A percentile compares a stretch with the other conserved stretches of the same genome.
Evolutionary conservation across 2,329 filamentous ascomycete genomes (phyloP).

Genomic region (Onygena corvina): DNA sequence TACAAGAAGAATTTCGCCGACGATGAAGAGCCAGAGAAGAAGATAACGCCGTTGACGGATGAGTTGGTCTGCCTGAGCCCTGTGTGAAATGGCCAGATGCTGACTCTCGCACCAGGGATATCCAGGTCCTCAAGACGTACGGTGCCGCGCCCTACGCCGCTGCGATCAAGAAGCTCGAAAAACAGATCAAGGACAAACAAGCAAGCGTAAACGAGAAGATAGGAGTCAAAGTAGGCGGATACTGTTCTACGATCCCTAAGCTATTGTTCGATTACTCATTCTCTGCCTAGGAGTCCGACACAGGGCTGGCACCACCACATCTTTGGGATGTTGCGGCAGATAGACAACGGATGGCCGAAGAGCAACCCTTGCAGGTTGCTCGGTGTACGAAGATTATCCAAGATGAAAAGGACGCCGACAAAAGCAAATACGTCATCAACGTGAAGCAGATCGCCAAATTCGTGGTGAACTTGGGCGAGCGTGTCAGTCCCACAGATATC

Average conservation of each 20-base stretch:
- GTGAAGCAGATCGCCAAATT: conserved; percentile 99
- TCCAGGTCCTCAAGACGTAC: conserved; percentile 98
- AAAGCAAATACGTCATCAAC: conserved; percentile 99
- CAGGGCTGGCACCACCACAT: conserved; percentile 92
- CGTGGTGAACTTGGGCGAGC: conserved; percentile 91
- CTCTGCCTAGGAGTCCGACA: conserved; percentile 76
- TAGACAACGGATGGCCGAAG: conserved; percentile 94
- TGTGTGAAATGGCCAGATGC: conserved; percentile 4
- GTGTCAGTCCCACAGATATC: conserved; percentile 95
- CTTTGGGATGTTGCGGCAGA: conserved; percentile 98
- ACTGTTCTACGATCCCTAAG: neutral
- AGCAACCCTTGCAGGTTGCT: conserved; percentile 93
- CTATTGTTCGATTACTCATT: conserved; percentile 9
- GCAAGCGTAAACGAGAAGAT: conserved; percentile 98
- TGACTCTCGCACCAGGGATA: conserved; percentile 57
- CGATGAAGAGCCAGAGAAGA: conserved; percentile 97
- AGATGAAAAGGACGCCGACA: conserved; percentile 88
- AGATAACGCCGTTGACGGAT: conserved; percentile 92
- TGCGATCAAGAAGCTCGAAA: conserved; percentile 91
- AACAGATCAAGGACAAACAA: conserved; percentile 99
- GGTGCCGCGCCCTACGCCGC: conserved; percentile 91
- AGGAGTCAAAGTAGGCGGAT: conserved; percentile 40
- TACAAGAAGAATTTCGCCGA: conserved; percentile 95
- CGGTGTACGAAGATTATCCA: conserved; percentile 98
- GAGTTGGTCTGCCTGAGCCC: conserved; percentile 52